Base-by-base conservation (phyloP, 1,284 basidiomycete genomes). In the Sphagnurus paluster region DNA sequence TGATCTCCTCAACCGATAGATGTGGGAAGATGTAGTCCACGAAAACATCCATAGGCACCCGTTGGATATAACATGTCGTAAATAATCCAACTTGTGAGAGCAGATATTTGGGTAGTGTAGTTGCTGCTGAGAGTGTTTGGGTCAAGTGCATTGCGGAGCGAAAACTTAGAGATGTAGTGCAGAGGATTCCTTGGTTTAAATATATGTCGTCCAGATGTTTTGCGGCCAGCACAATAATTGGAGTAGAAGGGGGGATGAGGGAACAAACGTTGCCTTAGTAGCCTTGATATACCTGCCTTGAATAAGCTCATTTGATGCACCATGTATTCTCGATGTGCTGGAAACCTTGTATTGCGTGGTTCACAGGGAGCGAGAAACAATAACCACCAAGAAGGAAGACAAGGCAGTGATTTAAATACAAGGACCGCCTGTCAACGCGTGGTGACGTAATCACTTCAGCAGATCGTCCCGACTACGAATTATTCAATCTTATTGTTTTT, bases 1-100 rank as follows among this genome's bases (percentile, higher is more conserved):
- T 56, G 26, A 84, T 71, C 50, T 84, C 82, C 46, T 82, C 76
- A 24, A 84, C 59, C 11, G 62, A 59, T 29, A 84, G 61, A 51
- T 72, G 65, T 6, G 57, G 56, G 55, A 79, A 74, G 24, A 84
- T 69, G 30, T 70, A 50, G 46, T 79, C 79, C 40, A 83, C 58
- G 32, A 61, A 58, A 32, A 66, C 48, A 43, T 66, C 64, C 16
- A 59, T 50, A 30, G 64, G 55, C 13, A 67, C 25, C 21, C 56
- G 56, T 30, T 42, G 38, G 20, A 51, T 51, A 26, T 34, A 47
- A 35, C 45, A 44, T 17, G 47, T 5, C 13, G 46, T 36, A 37
- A 36, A 43, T n/a, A n/a, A n/a, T 25, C 30, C 7, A 10, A 28
- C 36, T 39, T 43, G 42, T 9, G 30, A 30, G 11, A 42, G 36